phyloP scores from a whole-genome alignment of 495 filamentous ascomycete species.

The Symbiotaphrina buchneri region DNA sequence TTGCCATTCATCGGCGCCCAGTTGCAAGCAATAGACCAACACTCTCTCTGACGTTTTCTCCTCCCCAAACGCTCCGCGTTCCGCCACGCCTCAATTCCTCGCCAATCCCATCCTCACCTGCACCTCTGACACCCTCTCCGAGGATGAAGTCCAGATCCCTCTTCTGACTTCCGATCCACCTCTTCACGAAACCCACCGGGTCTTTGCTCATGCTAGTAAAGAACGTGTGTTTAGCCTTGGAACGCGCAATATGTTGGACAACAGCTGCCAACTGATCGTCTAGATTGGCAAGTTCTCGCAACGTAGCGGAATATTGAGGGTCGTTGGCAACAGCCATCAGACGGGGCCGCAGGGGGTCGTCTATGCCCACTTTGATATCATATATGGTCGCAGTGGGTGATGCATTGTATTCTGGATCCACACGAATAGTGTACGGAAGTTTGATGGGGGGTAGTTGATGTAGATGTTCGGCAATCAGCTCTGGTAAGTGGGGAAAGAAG shows the following conservation, averaged over 20 bases:
- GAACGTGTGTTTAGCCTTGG: constrained; percentile 72
- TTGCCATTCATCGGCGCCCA: no score
- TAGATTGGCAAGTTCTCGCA: constrained; percentile 45
- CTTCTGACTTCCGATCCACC: constrained; percentile 75
- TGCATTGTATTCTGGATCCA: constrained; percentile 63
- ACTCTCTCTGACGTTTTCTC: constrained; percentile 2
- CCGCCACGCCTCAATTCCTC: constrained; percentile 37
- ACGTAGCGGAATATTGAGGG: constrained; percentile 29
- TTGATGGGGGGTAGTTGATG: constrained; percentile 60
- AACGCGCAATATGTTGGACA: constrained; percentile 52
- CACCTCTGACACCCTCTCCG: constrained; percentile 52
- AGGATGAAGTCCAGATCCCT: constrained; percentile 76
- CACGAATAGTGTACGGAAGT: constrained; percentile 80
- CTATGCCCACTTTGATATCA: constrained; percentile 68
- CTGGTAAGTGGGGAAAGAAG: constrained; percentile 74
- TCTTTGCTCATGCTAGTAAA: constrained; percentile 52
- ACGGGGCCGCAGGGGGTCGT: constrained; percentile 53
- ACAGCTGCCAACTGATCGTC: constrained; percentile 72
- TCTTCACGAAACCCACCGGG: constrained; percentile 55
- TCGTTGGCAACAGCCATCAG: constrained; percentile 35
- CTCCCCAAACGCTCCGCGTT: constrained; percentile 25
- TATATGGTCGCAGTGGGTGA: constrained; percentile 46
- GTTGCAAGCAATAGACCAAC: constrained; percentile 3
- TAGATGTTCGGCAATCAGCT: constrained; percentile 52
- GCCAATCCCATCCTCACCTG: constrained; percentile 29